These are phyloP conservation scores for Epichloe scottii DNA, from an alignment of 2,329 filamentous ascomycete genomes.

Conservation along the genomic window DNA sequence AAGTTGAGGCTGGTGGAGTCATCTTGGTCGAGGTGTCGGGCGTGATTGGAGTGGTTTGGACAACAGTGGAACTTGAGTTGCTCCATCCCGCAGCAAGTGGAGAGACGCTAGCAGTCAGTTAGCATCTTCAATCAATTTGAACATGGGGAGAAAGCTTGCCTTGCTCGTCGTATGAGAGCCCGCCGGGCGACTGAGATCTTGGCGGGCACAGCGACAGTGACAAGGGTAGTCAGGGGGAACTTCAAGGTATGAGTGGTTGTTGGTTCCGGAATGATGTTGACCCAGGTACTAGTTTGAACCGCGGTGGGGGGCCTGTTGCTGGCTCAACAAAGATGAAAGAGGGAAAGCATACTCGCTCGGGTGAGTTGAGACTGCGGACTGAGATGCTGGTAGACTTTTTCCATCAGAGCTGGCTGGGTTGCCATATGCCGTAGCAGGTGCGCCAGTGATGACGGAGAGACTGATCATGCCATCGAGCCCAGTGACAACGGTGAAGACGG, in stretches of 20 bases:
- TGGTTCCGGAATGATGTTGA: slow-evolving; percentile 24
- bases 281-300: slow-evolving; percentile 25
- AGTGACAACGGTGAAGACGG: slow-evolving; percentile 14
- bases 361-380: slow-evolving; percentile 3
- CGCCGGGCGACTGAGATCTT: slow-evolving; percentile 10
- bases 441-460: slow-evolving; percentile 9
- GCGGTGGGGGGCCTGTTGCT: slow-evolving; percentile 7
- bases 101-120: slow-evolving; percentile 9
- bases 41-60: background rate
- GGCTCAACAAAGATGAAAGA: slow-evolving; percentile 12
- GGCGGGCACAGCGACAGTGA: slow-evolving; percentile 18
- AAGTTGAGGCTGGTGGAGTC: background rate
- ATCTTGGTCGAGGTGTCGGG: background rate
- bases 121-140: background rate
- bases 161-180: slow-evolving; percentile 18
- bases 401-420: slow-evolving; percentile 7
- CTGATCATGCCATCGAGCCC: slow-evolving; percentile 12
- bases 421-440: slow-evolving; percentile 10
- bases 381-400: slow-evolving; percentile 8
- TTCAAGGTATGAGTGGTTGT: slow-evolving; percentile 29
- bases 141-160: slow-evolving; percentile 12
- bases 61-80: slow-evolving; percentile 17
- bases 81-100: slow-evolving; percentile 12
- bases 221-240: slow-evolving; percentile 27
- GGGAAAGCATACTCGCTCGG: slow-evolving; percentile 13